Base-by-base conservation (phyloP, 306 rosid species). In the Canavalia ensiformis region DNA sequence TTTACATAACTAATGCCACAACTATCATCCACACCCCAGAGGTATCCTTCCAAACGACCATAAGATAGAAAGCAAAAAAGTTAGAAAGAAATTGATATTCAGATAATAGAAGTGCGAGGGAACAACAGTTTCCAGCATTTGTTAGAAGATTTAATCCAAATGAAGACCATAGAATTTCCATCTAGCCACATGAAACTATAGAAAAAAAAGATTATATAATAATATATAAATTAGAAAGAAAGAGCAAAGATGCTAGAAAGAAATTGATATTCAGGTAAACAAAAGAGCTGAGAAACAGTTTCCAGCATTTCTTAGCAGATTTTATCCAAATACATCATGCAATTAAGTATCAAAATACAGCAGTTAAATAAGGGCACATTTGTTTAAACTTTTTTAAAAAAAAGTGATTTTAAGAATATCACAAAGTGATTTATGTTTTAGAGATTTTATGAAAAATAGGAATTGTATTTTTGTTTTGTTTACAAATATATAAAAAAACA, bases 21-120 rank as follows among this genome's bases (percentile, higher is more conserved):
- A 44, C 45, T 44, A 50, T 35, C 33, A 84, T n/a, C 37, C 35
- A 68, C 25, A 18, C 25, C 25, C 25, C 25, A 18, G 59, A 74
- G 78, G 33, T 66, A 50, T 77, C 47, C 57, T 51, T 33, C 18
- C 51, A 81, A 66, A 81, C 58, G 41, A 37, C 29, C 51, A 8
- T 28, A 64, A 58, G 6, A 28, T 28, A 58, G 60, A 8, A 58
- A 58, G 25, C 25, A 18, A 18, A 18, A 18, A 18, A 4, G 35
- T 13, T 2, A 77, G 8, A 47, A 50, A 71, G 50, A 64, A 62
- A 41, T 54, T 18, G 34, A 72, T 68, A 71, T 39, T 59, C 62
- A 58, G 49, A 59, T 73, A 65, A 72, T 56, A 76, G 8, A 47
- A 69, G 12, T 29, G 55, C 6, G 11, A 64, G 68, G 35, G 25